These are phyloP conservation scores for Sphaerobolus stellatus DNA, from an alignment of 1,284 basidiomycete genomes.

Conservation along the genomic window DNA sequence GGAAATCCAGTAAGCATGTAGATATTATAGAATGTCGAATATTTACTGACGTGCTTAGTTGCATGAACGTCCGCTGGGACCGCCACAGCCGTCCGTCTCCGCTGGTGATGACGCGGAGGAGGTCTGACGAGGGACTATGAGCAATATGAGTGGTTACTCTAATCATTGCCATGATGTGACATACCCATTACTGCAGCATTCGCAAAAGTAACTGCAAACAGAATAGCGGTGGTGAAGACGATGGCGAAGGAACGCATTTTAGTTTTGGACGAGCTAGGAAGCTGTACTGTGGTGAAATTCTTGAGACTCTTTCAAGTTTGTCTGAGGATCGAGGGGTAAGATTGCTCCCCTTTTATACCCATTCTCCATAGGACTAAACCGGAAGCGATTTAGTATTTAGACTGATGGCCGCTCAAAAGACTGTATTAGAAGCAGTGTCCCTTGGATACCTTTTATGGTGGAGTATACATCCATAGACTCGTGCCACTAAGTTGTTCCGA, in stretches of 20 bases:
- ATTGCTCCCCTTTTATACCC: neutral
- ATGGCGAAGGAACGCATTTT: constrained; percentile 9
- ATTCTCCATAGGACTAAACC: too few species aligned
- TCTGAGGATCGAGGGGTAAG: neutral
- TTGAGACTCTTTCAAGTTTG: too few species aligned
- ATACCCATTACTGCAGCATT: constrained; percentile 2
- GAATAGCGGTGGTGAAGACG: neutral
- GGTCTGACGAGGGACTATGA: neutral
- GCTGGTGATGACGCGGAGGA: neutral
- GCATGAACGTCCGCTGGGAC: constrained; percentile 9
- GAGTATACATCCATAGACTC: neutral
- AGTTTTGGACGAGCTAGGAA: neutral
- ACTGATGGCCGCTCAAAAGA: too few species aligned
- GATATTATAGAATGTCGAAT: too few species aligned
- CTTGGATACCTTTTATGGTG: neutral
- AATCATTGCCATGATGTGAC: neutral
- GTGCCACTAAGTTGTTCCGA: constrained; percentile 1
- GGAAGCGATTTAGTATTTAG: too few species aligned
- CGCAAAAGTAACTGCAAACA: neutral
- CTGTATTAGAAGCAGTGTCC: too few species aligned
- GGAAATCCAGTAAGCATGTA: too few species aligned
- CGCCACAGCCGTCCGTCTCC: constrained; percentile 9
- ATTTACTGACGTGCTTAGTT: too few species aligned
- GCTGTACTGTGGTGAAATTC: too few species aligned
- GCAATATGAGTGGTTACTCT: neutral